Evolutionary conservation across 139 green algal species (phyloP), one percentile per base, ranked within the genome.

Genomic region (Chlamydomonas urium): DNA sequence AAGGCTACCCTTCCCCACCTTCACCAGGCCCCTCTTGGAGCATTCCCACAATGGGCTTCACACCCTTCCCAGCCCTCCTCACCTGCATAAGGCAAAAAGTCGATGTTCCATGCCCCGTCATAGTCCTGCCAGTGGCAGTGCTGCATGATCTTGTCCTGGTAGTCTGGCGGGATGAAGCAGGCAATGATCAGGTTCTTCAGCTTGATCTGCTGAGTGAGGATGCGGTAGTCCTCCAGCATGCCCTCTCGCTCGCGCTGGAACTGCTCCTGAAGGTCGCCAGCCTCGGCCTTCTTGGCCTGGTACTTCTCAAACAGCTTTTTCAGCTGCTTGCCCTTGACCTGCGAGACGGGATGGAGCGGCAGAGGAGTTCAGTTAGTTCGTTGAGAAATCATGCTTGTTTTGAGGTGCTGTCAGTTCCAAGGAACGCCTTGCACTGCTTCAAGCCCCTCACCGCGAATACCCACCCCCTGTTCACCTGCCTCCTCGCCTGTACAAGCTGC

Each of bases 161-260:
- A 90, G 38, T 85, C 78, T 17, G 83, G 83, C 33, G 87, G 86
- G 45, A 91, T 90, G 82, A 89, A 93, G 45, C 80, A 86, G 4
- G 86, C 85, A 42, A 93, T 91, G 53, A 89, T 80, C 21, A 90
- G 80, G 74, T 91, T 88, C 75, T 90, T 89, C 26, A 93, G 73
- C 78, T 93, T 90, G 67, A 91, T 89, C 72, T 83, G 77, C 61
- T 86, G 77, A 0, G 78, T 87, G 23, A 93, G 75, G 1, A 83
- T 72, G 60, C 85, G 73, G 73, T 91, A 88, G 76, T 89, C 78
- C n/a, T 87, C 85, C 57, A 92, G 71, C 72, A 92, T 73, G 26
- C 81, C 85, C 68, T 91, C 86, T 24, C 83, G 75, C 69, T 93
- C 88, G 0, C 38, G 61, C 74, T 87, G 80, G 66, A 88, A 88